Base-by-base conservation (phyloP, 495 filamentous ascomycete species). In the Glutinoglossum americanum region DNA sequence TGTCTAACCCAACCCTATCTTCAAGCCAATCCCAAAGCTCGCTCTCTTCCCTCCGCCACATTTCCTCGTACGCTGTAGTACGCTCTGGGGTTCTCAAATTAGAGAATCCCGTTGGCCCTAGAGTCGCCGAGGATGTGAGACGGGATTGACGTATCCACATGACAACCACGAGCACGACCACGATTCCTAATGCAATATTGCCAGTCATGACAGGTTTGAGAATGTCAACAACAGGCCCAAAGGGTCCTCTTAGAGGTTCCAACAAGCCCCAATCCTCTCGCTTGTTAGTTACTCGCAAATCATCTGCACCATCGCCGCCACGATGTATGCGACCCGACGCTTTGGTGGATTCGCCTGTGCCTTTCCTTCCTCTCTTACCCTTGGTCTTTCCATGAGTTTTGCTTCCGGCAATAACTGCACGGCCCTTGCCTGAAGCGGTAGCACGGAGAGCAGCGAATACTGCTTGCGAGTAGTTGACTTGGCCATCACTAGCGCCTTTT, bases 11-110 rank as follows among this genome's bases (percentile, higher is more conserved):
- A 0, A 85, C 80, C 13, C 92, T 74, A 58, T 96, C 85, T 63
- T 99, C 92, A 11, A 99, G 72, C 92, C 92, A 99, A 54, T 84
- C 81, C 93, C 93, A 99, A 9, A 98, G 71, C 57, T 89, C 87
- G 62, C 79, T 86, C 65, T 98, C 92, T 64, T 97, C 92, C 19
- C 78, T 71, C 19, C 80, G 76, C 92, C 92, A 98, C 62, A 95
- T 82, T 69, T 94, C 83, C 60, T 97, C 90, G 66, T 96, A 98
- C 6, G 88, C 90, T 26, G 80, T 82, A 19, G 85, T 65, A 6
- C 87, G 77, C 59, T 89, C 80, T 7, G 88, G 77, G 0, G 69
- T 65, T 5, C 63, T 58, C n/a, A 66, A 25, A 65, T 64, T 17
- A 66, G 61, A 45, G 64, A 75, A 25, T 69, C 70, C 11, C 62